Conservation (phyloP, 2,329 filamentous ascomycete species). For the Fonsecaea monophora region DNA sequence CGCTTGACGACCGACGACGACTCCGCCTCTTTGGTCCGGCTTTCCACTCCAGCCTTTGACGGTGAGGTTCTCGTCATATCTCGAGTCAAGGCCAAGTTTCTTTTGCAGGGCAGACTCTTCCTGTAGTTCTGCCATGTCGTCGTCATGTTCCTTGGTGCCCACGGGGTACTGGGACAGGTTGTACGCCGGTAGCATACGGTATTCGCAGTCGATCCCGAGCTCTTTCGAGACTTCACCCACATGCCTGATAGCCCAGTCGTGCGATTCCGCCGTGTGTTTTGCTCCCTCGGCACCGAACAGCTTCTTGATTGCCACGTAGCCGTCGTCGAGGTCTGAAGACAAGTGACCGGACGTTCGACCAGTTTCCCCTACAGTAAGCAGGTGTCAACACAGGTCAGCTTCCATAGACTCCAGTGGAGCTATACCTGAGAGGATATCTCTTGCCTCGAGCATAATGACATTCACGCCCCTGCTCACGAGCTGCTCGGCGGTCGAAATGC, state of each 20-base stretch:
- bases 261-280: conserved; percentile 59
- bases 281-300: conserved; percentile 61
- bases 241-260: conserved; percentile 60
- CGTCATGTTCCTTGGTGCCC: conserved; percentile 51
- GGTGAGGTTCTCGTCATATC: conserved; percentile 52
- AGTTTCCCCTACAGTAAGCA: conserved; percentile 53
- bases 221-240: conserved; percentile 59
- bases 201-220: conserved; percentile 64
- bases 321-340: conserved; percentile 62
- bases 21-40: conserved; percentile 60
- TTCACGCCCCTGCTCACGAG: conserved; percentile 58
- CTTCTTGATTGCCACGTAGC: conserved; percentile 58
- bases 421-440: conserved; percentile 52
- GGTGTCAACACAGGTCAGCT: background rate
- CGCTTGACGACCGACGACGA: conserved; percentile 57
- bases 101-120: conserved; percentile 55
- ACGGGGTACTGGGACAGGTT: conserved; percentile 58
- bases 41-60: conserved; percentile 61
- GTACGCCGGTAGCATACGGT: conserved; percentile 58
- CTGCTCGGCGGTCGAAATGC: conserved; percentile 61
- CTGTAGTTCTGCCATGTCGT: conserved; percentile 55
- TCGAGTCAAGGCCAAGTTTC: conserved; percentile 53
- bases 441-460: conserved; percentile 62
- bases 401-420: background rate
- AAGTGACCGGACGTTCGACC: conserved; percentile 63